Evolutionary conservation across 228 moss, liverwort and hornwort genomes (phyloP), one percentile per base, ranked within the genome.

Genomic region (Sphagnum magellanicum): DNA sequence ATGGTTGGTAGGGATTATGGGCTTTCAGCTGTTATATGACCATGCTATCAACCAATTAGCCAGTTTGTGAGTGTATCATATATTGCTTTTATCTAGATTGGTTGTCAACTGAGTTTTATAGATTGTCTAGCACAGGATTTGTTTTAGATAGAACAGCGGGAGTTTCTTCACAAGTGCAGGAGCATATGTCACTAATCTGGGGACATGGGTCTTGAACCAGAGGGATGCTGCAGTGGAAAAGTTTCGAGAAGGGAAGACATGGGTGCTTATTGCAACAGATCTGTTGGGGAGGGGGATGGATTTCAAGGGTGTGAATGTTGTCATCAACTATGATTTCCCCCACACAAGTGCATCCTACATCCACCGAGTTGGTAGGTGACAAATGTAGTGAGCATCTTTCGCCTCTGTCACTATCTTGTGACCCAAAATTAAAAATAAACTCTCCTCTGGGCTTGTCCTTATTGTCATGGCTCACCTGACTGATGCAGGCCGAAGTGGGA

Each of bases 221-320:
- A 82, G 98, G 63, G 81, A 90, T 79, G 67, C 70, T 16, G 93
- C 89, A 14, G 93, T 98, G 8, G 92, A 93, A 69, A 98, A 85
- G 69, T 93, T 98, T 59, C 78, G 93, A 58, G 88, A 82, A 69
- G 93, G 92, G 47, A 90, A 90, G 74, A 91, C 90, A 3, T 98
- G 97, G 97, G 85, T 98, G 46, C 81, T 98, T 49, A 79, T 98
- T 74, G 89, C 98, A 9, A 93, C 98, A 4, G 98, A 93, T 70
- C 50, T 92, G 61, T 81, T 98, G 88, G 90, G 91, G 57, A 83
- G 93, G 62, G 98, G 98, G 63, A 93, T 98, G 93, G 93, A 93
- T 67, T 93, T 98, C 68, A 93, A 98, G 71, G 91, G 91, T 16
- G 81, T 98, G 6, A 90, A 92, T 48, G 85, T 85, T 69, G 98